A percentile compares a stretch with the other conserved stretches of the same genome.
Evolutionary conservation across 495 filamentous ascomycete genomes (phyloP).

Genomic region (Cladorrhinum samala): DNA sequence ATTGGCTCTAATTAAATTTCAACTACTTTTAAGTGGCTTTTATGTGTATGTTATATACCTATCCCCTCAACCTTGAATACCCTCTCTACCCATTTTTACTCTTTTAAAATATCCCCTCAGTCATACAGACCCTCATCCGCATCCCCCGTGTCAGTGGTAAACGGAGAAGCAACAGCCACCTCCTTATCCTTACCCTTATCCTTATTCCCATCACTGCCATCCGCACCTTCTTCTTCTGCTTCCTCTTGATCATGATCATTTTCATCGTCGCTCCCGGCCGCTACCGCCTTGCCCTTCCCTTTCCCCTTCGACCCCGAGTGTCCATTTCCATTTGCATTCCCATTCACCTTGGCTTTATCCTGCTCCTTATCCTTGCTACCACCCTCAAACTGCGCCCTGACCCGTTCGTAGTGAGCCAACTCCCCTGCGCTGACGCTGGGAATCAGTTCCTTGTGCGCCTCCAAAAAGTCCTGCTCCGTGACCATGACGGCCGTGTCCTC

Average conservation of each 20-base stretch:
- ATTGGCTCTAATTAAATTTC: too few relatives aligned
- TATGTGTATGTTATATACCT: not conserved
- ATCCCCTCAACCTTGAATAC: not conserved
- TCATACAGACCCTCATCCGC: constrained; percentile 33
- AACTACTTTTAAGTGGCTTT: too few relatives aligned
- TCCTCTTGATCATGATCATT: constrained; percentile 18
- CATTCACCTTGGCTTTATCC: not conserved
- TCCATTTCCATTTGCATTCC: constrained; percentile 48
- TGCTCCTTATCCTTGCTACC: constrained; percentile 13
- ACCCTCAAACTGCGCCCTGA: constrained; percentile 73
- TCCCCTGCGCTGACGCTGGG: constrained; percentile 90
- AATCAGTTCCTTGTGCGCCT: constrained; percentile 77
- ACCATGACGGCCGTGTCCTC: constrained; percentile 84
- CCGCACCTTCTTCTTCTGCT: constrained; percentile 3
- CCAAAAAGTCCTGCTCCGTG: constrained; percentile 76
- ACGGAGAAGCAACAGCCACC: constrained; percentile 20
- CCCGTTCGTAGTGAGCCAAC: constrained; percentile 82
- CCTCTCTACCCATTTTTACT: not conserved
- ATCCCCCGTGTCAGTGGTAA: constrained; percentile 15
- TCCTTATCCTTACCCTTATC: constrained; percentile 49
- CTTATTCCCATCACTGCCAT: constrained; percentile 17
- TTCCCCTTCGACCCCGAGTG: too few relatives aligned
- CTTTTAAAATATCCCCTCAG: not conserved
- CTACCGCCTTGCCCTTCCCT: too few relatives aligned
- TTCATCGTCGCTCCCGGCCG: constrained; percentile 16